Conservation (phyloP, 1,284 basidiomycete genomes). For the Cryptococcus maquisensis region DNA sequence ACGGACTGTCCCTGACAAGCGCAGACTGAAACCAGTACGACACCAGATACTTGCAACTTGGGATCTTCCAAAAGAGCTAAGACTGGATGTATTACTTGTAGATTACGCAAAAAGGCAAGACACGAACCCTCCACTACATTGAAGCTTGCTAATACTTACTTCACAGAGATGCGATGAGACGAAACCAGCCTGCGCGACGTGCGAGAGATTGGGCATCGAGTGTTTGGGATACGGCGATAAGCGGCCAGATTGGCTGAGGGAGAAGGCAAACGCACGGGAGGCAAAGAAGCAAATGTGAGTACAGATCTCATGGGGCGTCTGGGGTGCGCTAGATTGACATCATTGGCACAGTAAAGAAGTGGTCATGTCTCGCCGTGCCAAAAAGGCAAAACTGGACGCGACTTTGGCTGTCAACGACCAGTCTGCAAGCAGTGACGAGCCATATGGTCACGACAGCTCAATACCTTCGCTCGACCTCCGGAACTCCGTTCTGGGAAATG, state of each 20-base stretch:
- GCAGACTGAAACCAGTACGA: too few species aligned
- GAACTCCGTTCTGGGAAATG: too few species aligned
- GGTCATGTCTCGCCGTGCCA: background rate
- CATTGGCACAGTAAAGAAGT: background rate
- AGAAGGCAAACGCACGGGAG: constrained; percentile 13
- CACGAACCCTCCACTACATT: too few species aligned
- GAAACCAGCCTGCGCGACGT: constrained; percentile 16
- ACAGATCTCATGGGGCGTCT: too few species aligned
- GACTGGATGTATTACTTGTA: constrained; percentile 20
- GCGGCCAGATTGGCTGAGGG: constrained; percentile 17
- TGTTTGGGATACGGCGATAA: constrained; percentile 21
- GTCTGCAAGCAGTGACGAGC: too few species aligned
- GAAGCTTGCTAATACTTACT: too few species aligned
- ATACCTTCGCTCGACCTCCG: too few species aligned
- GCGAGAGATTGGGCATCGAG: constrained; percentile 15
- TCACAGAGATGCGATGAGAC: constrained; percentile 14
- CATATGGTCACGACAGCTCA: too few species aligned
- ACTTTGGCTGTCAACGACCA: too few species aligned
- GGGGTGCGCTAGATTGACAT: too few species aligned
- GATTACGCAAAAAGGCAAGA: constrained; percentile 13
- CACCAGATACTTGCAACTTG: too few species aligned
- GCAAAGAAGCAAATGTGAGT: constrained; percentile 16
- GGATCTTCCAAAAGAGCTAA: constrained; percentile 4
- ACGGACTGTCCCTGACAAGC: too few species aligned
- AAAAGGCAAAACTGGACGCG: background rate